These are phyloP conservation scores for Candida hungchunana DNA, from an alignment of 805 yeast species.

Conservation along the genomic window DNA sequence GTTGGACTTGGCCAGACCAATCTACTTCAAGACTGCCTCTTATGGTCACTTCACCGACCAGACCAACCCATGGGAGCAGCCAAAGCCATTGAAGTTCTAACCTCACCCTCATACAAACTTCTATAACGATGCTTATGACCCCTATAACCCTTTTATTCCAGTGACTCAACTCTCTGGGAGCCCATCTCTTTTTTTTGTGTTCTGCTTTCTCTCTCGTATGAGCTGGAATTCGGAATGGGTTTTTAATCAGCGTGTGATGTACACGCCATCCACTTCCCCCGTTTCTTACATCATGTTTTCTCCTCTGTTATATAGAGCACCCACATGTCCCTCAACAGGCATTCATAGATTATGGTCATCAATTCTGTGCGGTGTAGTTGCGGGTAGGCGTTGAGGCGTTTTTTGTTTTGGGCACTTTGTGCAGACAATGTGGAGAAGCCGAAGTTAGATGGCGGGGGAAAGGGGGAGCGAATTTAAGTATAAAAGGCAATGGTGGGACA, in stretches of 20 bases:
- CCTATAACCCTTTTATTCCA: no score
- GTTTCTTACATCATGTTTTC: not conserved
- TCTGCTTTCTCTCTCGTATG: not conserved
- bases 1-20: constrained; percentile 97
- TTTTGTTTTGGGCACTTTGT: not conserved
- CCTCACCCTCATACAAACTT: not conserved
- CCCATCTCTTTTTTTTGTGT: constrained; percentile 1
- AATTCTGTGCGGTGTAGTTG: no score
- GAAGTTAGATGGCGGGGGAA: no score
- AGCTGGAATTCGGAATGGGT: no score
- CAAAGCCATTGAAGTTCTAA: constrained; percentile 69
- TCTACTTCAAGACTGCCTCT: constrained; percentile 97
- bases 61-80: constrained; percentile 97
- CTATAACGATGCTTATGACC: constrained; percentile 16
- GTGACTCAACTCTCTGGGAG: no score
- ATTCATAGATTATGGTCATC: constrained; percentile 16
- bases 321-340: constrained; percentile 22
- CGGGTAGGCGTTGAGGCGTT: not conserved
- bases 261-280: constrained; percentile 1
- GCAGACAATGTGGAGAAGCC: no score
- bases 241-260: no score
- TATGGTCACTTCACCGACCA: constrained; percentile 99
- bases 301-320: constrained; percentile 10
- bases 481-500: no score
- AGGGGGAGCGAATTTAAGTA: no score